Base-by-base conservation (phyloP, 176 grass and related monocot genomes). In the Ananas comosus region DNA sequence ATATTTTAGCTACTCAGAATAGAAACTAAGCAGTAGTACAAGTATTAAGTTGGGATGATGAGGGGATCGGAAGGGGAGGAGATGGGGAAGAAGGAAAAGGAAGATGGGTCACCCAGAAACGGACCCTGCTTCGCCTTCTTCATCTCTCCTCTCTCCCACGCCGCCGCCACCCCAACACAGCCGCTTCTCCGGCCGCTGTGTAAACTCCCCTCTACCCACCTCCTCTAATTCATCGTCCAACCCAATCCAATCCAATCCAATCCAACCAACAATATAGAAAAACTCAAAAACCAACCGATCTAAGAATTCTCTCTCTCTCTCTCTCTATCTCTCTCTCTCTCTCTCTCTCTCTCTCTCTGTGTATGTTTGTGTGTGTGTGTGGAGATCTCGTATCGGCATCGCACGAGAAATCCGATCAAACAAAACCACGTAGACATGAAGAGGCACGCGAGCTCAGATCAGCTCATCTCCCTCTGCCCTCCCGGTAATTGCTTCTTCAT, bases 51-150 rank as follows among this genome's bases (percentile, higher is more conserved):
- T 65, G 64, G 47, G 69, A 59, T 59, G 69, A 49, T 65, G 50
- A 66, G 80, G 84, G 76, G 83, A 72, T 85, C 79, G 64, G 87
- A 90, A 75, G 65, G 50, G 17, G 71, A 51, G 50, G 74, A 82
- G 67, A 75, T 33, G 72, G 75, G 51, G 70, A 70, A 68, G 76
- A 66, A 72, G 52, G 59, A 75, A 63, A 72, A 65, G 50, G 19
- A 59, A 63, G 67, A 72, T 53, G 51, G 42, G 27, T 81, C 50
- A 24, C 57, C 53, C 49, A 50, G 18, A 63, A 79, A 79, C 65
- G 71, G 27, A 29, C 71, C 51, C 51, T 61, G 53, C 16, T 67
- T 12, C 49, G n/a, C 29, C 66, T 23, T 70, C 65, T 67, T 47
- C 61, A 52, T 50, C 59, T 63, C 53, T 22, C 69, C 65, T 49